phyloP scores from a whole-genome alignment of 495 filamentous ascomycete genomes.

The Lepraria neglecta region DNA sequence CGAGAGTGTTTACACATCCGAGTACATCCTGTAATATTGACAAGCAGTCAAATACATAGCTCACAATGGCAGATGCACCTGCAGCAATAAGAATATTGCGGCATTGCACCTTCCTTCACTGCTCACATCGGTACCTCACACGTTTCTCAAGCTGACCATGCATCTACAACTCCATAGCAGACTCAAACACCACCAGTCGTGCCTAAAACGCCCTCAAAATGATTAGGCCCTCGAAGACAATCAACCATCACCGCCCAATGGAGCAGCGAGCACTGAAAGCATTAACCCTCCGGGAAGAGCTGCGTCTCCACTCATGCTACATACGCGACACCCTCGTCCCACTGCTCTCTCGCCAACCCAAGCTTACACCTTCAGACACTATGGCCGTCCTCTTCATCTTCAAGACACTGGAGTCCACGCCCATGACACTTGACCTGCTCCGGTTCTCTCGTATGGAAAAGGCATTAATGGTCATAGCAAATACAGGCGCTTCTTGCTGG shows the following conservation, averaged over 20 bases:
- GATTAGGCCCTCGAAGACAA: neutral
- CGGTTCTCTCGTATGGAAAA: slow-evolving; percentile 25
- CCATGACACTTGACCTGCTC: slow-evolving; percentile 23
- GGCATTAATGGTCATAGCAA: slow-evolving; percentile 21
- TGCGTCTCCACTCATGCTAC: slow-evolving; percentile 20
- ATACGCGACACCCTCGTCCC: slow-evolving; percentile 25
- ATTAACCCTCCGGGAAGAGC: slow-evolving; percentile 2
- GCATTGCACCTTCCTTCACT: slow-evolving; percentile 4
- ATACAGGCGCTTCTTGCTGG: slow-evolving; percentile 12
- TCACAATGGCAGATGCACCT: neutral
- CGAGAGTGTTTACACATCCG: neutral
- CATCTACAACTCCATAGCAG: neutral
- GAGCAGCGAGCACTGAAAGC: neutral
- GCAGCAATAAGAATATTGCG: neutral
- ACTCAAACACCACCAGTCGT: neutral
- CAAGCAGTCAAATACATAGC: neutral
- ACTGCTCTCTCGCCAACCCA: slow-evolving; percentile 5
- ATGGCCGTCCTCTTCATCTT: slow-evolving; percentile 14
- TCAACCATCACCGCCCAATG: neutral
- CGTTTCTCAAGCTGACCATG: neutral
- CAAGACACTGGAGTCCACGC: slow-evolving; percentile 10
- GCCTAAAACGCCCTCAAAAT: neutral
- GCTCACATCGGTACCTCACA: neutral
- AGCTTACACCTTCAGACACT: slow-evolving; percentile 2
- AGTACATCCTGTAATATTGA: neutral